Percentiles rank a stretch among this genome's conserved stretches.
Conservation (phyloP, 139 green algal species). For the Chlamydomonas sp. region DNA sequence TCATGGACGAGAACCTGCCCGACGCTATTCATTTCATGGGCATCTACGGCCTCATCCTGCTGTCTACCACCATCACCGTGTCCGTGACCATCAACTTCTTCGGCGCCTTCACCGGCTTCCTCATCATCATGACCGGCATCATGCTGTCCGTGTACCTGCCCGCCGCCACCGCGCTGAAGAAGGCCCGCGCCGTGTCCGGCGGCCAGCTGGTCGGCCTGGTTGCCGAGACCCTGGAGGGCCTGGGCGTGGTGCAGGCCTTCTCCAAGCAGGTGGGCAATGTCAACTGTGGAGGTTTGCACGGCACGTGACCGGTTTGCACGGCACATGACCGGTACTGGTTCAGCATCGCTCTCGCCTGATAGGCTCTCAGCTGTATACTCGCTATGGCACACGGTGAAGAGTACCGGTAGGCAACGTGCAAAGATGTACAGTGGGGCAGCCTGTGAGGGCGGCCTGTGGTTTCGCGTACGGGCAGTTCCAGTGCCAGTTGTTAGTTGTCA, state of each 20-base stretch:
- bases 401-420: no score
- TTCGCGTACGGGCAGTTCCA: no score
- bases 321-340: no score
- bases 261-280: background rate
- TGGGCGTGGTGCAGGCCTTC: conserved; percentile 61
- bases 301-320: no score
- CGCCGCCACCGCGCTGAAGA: conserved; percentile 67
- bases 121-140: conserved; percentile 55
- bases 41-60: conserved; percentile 71
- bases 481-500: no score
- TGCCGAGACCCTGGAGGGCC: conserved; percentile 66
- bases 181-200: conserved; percentile 45
- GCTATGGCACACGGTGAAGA: no score
- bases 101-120: conserved; percentile 50
- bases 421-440: no score
- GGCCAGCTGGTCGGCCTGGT: conserved; percentile 63
- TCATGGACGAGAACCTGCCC: conserved; percentile 65
- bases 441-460: no score
- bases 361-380: no score
- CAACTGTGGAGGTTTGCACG: no score
- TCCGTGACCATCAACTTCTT: conserved; percentile 63
- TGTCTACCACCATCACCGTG: conserved; percentile 69
- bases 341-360: no score
- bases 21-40: conserved; percentile 62
- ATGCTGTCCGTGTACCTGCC: conserved; percentile 68